Evolutionary conservation across 169 alveolate genomes (phyloP).

Genomic region (Amoebophrya sp.): DNA sequence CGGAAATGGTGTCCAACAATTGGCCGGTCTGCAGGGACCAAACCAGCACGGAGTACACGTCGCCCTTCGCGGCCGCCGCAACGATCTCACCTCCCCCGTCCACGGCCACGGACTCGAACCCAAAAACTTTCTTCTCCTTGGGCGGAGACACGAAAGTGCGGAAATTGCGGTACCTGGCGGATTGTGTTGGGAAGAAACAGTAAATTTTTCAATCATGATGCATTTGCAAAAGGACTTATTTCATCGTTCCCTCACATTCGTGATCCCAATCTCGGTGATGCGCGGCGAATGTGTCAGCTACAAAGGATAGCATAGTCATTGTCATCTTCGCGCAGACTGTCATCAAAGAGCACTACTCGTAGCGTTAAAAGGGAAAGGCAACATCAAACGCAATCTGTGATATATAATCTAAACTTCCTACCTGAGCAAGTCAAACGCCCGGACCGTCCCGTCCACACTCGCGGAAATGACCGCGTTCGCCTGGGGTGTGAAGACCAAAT

Average conservation of each 20-base stretch:
- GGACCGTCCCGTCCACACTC: conserved; percentile 94
- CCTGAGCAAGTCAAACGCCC: conserved; percentile 92
- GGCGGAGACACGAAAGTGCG: conserved; percentile 53
- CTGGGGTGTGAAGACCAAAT: conserved; percentile 80
- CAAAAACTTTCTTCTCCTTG: conserved; percentile 57
- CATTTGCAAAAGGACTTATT: no score
- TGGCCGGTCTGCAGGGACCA: conserved; percentile 65
- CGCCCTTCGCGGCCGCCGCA: conserved; percentile 93
- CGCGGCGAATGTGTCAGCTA: no score
- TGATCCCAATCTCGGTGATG: no score
- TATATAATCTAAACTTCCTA: conserved; percentile 44
- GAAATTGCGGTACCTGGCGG: conserved; percentile 29
- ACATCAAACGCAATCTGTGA: not conserved
- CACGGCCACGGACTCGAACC: conserved; percentile 84
- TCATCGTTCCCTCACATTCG: no score
- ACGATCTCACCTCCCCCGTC: conserved; percentile 93
- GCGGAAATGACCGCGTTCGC: conserved; percentile 88
- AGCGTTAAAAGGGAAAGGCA: not conserved
- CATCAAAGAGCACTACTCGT: no score
- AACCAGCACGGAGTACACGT: conserved; percentile 43
- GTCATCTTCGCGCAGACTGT: no score
- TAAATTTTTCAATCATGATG: no score
- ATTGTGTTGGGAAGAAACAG: not conserved
- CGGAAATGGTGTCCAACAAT: conserved; percentile 72
- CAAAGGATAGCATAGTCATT: no score